These are phyloP conservation scores for Macrophomina tecta DNA, from an alignment of 2,329 filamentous ascomycete genomes.

Conservation along the genomic window DNA sequence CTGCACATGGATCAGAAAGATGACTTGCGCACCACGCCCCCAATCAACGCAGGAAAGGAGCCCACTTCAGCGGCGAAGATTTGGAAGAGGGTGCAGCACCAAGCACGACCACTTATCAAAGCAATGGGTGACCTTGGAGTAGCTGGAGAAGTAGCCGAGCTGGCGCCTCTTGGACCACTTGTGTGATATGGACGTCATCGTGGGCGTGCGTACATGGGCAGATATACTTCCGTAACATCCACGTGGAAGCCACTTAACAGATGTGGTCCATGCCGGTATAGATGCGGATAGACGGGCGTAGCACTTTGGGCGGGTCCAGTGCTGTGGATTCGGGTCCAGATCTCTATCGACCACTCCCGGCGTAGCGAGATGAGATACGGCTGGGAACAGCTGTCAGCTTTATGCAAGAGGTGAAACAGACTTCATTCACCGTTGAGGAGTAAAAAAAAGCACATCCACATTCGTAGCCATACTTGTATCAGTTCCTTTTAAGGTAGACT, in stretches of 20 bases:
- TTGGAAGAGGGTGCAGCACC: not conserved
- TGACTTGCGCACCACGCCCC: constrained; percentile 17
- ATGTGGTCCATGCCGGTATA: not conserved
- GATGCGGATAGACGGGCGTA: constrained; percentile 11
- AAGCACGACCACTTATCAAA: not conserved
- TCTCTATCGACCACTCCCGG: constrained; percentile 21
- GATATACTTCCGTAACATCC: constrained; percentile 12
- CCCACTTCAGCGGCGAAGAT: not conserved
- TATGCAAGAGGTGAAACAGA: constrained; percentile 27
- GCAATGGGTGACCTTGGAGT: not conserved
- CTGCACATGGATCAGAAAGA: constrained; percentile 15
- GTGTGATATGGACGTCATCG: constrained; percentile 17
- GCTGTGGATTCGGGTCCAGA: constrained; percentile 27
- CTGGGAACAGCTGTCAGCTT: constrained; percentile 25
- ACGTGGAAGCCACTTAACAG: constrained; percentile 21
- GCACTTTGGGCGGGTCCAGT: constrained; percentile 19
- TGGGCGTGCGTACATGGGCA: not conserved
- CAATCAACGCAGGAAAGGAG: constrained; percentile 3
- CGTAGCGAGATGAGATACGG: constrained; percentile 27
- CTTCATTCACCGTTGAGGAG: constrained; percentile 20
- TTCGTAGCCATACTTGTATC: constrained; percentile 17
- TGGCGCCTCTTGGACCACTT: constrained; percentile 1
- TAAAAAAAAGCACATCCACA: constrained; percentile 7
- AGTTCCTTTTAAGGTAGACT: constrained; percentile 14
- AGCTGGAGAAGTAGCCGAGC: not conserved